Evolutionary conservation across 2,329 filamentous ascomycete genomes (phyloP), one percentile per base, ranked within the genome.

Genomic region (Colletotrichum camelliae): DNA sequence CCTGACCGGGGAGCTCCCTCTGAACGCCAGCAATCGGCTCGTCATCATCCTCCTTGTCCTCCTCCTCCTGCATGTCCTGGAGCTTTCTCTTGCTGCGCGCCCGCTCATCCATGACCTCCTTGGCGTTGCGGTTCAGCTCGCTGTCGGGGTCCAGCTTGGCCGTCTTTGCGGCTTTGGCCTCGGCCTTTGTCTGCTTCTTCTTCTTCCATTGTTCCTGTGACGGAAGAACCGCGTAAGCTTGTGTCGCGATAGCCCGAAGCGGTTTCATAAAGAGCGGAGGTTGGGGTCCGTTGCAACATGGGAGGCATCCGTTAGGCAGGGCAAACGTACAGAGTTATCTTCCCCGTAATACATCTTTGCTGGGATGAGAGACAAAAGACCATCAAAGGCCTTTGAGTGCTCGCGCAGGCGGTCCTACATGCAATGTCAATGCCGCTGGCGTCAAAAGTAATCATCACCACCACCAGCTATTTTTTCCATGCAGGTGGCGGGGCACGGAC

Each of bases 141-240:
- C 95, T 96, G 79, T 96, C 95, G 31, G 97, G 96, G 81, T 98
- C 95, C 55, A 98, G 90, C 87, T 98, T 98, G 76, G 94, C 95
- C 82, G 93, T 91, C 86, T 96, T 96, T 72, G 95, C 94, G 79
- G 94, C 93, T 77, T 92, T 92, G 75, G 95, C 95, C 85, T 98
- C 91, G 84, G 95, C 94, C 84, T 98, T 98, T 67, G 95, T 96
- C 87, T 98, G 96, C 88, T 98, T 98, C 87, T 97, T 98, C 82
- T 94, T 94, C 93, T 93, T 83, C 95, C 96, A 98, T 93, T 98
- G 95, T 81, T 97, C 94, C 95, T 98, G 81, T 77, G 79, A 67
- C 70, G 61, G 18, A 39, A 29, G 33, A 64, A 27, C 62, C 18
- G 31, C 35, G 74, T 76, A 57, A 39, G 55, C 10, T 15, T 61